phyloP scores from a whole-genome alignment of 179 eudicot genomes.

The Spergularia azorica region DNA sequence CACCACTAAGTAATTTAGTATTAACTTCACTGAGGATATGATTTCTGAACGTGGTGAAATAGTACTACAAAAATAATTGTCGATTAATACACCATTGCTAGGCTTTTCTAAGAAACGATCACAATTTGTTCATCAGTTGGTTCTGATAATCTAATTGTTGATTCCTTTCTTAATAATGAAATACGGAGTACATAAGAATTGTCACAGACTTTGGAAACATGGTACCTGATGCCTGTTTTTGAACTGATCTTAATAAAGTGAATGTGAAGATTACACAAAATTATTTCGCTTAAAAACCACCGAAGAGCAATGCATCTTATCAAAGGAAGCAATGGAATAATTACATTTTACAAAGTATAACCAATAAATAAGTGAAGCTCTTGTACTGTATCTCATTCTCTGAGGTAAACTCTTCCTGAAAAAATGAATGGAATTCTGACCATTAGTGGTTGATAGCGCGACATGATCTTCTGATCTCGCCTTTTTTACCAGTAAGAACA shows the following conservation, averaged over 20 bases:
- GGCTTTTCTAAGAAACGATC: neutral
- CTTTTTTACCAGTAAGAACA: conserved; percentile 20
- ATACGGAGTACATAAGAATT: neutral
- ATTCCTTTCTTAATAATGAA: neutral
- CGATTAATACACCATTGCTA: neutral
- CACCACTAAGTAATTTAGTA: too few species aligned
- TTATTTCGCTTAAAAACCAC: neutral
- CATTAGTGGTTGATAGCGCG: conserved; percentile 16
- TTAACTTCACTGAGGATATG: neutral
- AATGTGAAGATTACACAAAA: conserved; percentile 1
- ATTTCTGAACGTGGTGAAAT: neutral
- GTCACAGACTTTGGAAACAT: neutral
- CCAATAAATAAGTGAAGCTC: neutral
- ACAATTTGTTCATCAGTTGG: neutral
- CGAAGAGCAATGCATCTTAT: neutral
- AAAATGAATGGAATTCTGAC: neutral
- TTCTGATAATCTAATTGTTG: neutral
- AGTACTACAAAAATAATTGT: neutral
- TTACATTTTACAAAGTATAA: neutral
- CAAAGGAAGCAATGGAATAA: neutral
- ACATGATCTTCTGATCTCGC: conserved; percentile 25
- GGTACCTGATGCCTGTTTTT: neutral
- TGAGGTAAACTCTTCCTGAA: too few species aligned
- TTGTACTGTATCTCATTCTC: neutral
- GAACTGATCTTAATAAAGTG: neutral